These are phyloP conservation scores for Microdochium nivale DNA, from an alignment of 2,329 filamentous ascomycete species.

Conservation along the genomic window DNA sequence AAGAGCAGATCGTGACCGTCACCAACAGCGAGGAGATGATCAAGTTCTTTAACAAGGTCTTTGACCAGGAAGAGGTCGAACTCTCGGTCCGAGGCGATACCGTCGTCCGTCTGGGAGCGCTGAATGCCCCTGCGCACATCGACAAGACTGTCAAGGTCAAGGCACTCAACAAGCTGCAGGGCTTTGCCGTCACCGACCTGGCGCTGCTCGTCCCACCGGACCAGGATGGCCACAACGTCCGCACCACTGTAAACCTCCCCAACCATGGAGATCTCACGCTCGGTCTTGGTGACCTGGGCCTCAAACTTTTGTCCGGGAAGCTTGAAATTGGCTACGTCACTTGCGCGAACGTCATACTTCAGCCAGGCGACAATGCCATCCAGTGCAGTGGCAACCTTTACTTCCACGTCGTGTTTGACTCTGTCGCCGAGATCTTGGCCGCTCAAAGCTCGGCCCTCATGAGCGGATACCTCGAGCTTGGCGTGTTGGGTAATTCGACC, in stretches of 20 bases:
- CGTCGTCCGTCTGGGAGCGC: constrained; percentile 21
- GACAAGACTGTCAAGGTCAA: constrained; percentile 20
- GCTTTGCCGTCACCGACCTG: constrained; percentile 5
- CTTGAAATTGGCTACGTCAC: constrained; percentile 13
- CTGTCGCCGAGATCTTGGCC: constrained; percentile 12
- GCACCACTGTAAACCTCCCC: constrained; percentile 9
- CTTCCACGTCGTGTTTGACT: constrained; percentile 10
- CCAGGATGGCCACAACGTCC: constrained; percentile 12
- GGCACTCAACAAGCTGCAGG: constrained; percentile 10
- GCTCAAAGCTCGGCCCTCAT: constrained; percentile 12
- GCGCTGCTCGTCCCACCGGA: constrained; percentile 7
- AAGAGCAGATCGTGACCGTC: constrained; percentile 6
- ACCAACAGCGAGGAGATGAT: constrained; percentile 5
- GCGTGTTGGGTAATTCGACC: constrained; percentile 15
- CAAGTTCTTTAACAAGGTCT: constrained; percentile 4
- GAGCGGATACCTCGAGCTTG: constrained; percentile 14
- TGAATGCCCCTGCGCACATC: constrained; percentile 18
- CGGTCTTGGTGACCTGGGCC: constrained; percentile 17
- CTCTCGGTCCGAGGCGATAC: constrained; percentile 10
- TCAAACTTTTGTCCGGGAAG: constrained; percentile 17
- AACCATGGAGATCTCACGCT: constrained; percentile 8
- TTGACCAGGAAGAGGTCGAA: constrained; percentile 1
- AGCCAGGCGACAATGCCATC: constrained; percentile 18
- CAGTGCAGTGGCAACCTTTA: constrained; percentile 15
- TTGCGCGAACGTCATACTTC: constrained; percentile 13